Percentiles rank a stretch among this genome's conserved stretches.
phyloP scores from a whole-genome alignment of 2,329 filamentous ascomycete genomes.

The Cordyceps cicadae region DNA sequence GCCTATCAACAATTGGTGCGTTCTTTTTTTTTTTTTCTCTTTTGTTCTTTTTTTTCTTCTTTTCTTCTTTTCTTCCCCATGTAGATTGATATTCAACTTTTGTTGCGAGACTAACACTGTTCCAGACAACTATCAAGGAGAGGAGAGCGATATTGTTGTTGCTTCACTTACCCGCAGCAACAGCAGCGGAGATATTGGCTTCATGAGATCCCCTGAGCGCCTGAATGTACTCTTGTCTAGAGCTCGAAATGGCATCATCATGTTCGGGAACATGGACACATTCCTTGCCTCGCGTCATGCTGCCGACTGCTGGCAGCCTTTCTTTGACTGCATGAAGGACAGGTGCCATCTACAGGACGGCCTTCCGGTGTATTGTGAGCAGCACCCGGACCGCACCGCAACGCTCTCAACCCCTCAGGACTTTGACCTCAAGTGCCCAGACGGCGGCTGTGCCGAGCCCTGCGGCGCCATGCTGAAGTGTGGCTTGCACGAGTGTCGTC shows the following conservation, averaged over 20 bases:
- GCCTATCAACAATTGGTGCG: conserved; percentile 62
- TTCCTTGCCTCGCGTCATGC: conserved; percentile 47
- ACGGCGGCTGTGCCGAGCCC: conserved; percentile 58
- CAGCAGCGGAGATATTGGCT: conserved; percentile 54
- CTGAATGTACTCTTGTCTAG: conserved; percentile 64
- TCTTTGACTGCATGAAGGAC: conserved; percentile 48
- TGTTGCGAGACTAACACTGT: background rate
- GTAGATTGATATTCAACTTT: no score
- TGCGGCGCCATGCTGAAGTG: conserved; percentile 35
- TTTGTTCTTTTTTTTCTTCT: background rate
- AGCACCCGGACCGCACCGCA: conserved; percentile 43
- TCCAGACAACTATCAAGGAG: conserved; percentile 69
- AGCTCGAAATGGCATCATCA: conserved; percentile 55
- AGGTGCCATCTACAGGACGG: conserved; percentile 49
- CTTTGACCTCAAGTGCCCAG: conserved; percentile 55
- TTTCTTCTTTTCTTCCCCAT: background rate
- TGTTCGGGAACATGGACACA: conserved; percentile 62
- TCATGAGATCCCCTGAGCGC: conserved; percentile 32
- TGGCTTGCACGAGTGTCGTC: conserved; percentile 44
- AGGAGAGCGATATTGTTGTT: conserved; percentile 67
- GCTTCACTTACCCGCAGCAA: conserved; percentile 63
- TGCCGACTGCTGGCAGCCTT: conserved; percentile 41
- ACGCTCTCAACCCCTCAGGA: conserved; percentile 43
- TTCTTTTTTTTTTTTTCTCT: background rate
- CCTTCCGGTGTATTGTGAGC: conserved; percentile 50